These are phyloP conservation scores for Coemansia nantahalensis DNA, from an alignment of 192 early-diverging fungal species.

Conservation along the genomic window DNA sequence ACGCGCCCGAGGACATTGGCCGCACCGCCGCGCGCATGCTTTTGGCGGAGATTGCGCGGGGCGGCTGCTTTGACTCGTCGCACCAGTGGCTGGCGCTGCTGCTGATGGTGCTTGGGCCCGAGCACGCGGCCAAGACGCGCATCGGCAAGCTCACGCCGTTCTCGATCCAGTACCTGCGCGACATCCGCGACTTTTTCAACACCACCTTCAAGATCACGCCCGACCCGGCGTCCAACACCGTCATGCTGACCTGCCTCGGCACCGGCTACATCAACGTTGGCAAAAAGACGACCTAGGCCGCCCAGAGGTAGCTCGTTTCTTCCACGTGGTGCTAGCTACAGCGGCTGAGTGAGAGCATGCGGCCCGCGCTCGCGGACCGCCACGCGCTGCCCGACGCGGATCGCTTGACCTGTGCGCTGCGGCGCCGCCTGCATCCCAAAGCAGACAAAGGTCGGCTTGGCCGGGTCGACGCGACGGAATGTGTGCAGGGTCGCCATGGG, in stretches of 20 bases:
- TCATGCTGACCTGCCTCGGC: slow-evolving; percentile 85
- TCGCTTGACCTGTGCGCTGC: slow-evolving; percentile 13
- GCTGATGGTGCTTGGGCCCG: slow-evolving; percentile 83
- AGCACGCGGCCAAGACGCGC: slow-evolving; percentile 91
- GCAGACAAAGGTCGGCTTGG: slow-evolving; percentile 26
- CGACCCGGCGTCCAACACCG: slow-evolving; percentile 65
- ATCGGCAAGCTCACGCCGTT: slow-evolving; percentile 83
- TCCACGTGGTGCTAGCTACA: no score
- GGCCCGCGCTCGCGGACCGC: slow-evolving; percentile 26
- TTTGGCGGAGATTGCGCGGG: slow-evolving; percentile 80
- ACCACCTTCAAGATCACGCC: slow-evolving; percentile 89
- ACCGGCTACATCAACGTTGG: slow-evolving; percentile 86
- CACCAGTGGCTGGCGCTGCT: slow-evolving; percentile 87
- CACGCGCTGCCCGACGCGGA: slow-evolving; percentile 23
- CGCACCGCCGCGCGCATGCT: slow-evolving; percentile 70
- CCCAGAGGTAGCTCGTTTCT: no score
- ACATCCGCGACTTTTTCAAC: slow-evolving; percentile 86
- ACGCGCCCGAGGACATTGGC: slow-evolving; percentile 92
- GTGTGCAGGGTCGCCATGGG: slow-evolving; percentile 56
- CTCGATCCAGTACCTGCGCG: slow-evolving; percentile 91
- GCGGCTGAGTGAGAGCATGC: slow-evolving; percentile 35
- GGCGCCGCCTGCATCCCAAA: slow-evolving; percentile 50
- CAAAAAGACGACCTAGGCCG: slow-evolving; percentile 67
- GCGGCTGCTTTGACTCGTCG: slow-evolving; percentile 86
- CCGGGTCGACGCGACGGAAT: slow-evolving; percentile 51